Percentiles rank a stretch among this genome's conserved stretches.
These are phyloP conservation scores for Leccinum huronense DNA, from an alignment of 1,284 basidiomycete genomes.

Conservation along the genomic window DNA sequence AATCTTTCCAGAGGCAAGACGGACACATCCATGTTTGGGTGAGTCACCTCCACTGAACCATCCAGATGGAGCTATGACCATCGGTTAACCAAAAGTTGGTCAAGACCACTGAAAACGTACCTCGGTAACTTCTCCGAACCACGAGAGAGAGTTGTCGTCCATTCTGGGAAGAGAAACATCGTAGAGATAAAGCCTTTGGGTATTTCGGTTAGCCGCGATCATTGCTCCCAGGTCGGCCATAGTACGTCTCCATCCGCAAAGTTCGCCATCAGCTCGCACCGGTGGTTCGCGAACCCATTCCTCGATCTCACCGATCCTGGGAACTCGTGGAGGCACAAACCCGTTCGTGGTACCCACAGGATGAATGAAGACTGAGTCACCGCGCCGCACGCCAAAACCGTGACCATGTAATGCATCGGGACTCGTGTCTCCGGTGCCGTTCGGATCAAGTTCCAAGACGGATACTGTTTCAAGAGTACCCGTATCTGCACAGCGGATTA, in stretches of 20 bases:
- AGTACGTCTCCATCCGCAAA: constrained; percentile 65
- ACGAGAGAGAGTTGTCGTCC: constrained; percentile 50
- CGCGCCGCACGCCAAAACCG: constrained; percentile 69
- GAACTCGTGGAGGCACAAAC: constrained; percentile 61
- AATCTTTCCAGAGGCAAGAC: constrained; percentile 62
- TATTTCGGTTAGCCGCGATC: constrained; percentile 52
- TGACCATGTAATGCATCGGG: constrained; percentile 41
- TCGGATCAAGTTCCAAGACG: constrained; percentile 84
- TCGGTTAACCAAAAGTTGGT: constrained; percentile 7
- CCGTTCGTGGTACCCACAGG: constrained; percentile 65
- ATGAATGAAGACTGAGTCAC: constrained; percentile 84
- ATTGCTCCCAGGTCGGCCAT: constrained; percentile 62
- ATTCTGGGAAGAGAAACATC: constrained; percentile 45
- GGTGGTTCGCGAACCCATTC: constrained; percentile 69
- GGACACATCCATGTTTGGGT: constrained; percentile 50
- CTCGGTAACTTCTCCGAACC: constrained; percentile 78
- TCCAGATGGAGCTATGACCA: constrained; percentile 60
- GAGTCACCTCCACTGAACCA: constrained; percentile 64
- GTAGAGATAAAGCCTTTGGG: constrained; percentile 41
- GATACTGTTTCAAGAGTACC: constrained; percentile 66
- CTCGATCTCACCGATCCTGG: constrained; percentile 78
- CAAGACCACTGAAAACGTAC: constrained; percentile 37
- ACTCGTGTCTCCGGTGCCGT: constrained; percentile 58
- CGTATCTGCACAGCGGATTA: constrained; percentile 57
- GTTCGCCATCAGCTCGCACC: constrained; percentile 47